phyloP scores from a whole-genome alignment of 768 basidiomycete genomes.

The Collybiopsis luxurians region DNA sequence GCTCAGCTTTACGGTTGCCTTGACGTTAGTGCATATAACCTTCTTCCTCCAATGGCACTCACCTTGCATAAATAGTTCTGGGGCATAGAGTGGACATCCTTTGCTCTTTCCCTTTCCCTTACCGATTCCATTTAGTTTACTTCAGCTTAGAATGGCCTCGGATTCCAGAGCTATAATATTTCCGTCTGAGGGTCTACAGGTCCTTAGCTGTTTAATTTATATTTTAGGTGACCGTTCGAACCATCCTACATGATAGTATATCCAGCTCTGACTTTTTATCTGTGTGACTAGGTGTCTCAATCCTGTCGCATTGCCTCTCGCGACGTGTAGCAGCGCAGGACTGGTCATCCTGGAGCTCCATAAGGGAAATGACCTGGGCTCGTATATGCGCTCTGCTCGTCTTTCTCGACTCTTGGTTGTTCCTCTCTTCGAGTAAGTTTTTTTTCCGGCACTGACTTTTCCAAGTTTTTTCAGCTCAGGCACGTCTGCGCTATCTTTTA shows the following conservation, averaged over 20 bases:
- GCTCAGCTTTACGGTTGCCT: no score
- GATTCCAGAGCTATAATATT: no score
- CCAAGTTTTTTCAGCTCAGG: no score
- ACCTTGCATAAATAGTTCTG: no score
- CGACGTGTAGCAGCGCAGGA: neutral
- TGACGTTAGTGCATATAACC: no score
- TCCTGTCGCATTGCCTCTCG: constrained; percentile 2
- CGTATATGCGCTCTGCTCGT: neutral
- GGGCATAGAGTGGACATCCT: no score
- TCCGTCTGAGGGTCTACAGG: no score
- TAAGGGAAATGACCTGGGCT: neutral
- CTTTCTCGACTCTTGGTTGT: constrained; percentile 4
- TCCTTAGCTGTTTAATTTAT: constrained; percentile 2
- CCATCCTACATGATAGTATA: neutral
- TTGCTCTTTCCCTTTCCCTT: no score
- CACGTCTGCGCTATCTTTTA: neutral
- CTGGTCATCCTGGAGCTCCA: neutral
- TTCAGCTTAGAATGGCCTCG: no score
- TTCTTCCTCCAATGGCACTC: no score
- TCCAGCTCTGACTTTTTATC: no score
- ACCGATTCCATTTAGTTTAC: no score
- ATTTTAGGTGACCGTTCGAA: constrained; percentile 14
- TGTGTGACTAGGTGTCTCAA: constrained; percentile 5
- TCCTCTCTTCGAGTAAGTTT: constrained; percentile 2
- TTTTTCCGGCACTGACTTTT: neutral